phyloP scores from a whole-genome alignment of 768 basidiomycete species.

The Trametes villosa region DNA sequence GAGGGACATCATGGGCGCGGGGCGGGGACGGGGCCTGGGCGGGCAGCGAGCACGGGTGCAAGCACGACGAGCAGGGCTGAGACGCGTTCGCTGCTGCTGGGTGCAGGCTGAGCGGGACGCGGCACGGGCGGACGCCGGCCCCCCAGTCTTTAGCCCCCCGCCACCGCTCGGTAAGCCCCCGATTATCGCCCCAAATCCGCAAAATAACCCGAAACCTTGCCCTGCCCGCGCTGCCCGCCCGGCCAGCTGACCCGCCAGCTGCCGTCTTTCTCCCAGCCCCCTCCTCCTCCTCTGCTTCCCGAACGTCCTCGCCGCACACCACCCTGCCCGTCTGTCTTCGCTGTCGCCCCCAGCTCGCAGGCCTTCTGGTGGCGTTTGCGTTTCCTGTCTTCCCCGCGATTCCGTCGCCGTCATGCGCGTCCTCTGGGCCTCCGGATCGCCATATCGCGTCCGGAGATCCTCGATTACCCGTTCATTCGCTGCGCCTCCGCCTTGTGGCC shows the following conservation, averaged over 20 bases:
- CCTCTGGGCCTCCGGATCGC: not conserved
- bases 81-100: no score
- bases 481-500: not conserved
- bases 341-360: not conserved
- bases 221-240: not conserved
- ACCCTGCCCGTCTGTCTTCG: not conserved
- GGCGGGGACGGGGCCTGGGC: slow-evolving; percentile 6
- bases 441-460: not conserved
- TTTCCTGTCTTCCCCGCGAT: not conserved
- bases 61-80: not conserved
- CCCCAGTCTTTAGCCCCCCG: not conserved
- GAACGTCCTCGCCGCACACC: not conserved
- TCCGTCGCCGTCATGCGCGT: not conserved
- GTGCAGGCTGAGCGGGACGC: not conserved
- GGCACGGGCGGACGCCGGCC: not conserved
- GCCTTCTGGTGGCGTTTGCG: not conserved
- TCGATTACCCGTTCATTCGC: not conserved
- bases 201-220: no score
- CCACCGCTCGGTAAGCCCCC: not conserved
- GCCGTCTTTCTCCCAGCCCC: not conserved
- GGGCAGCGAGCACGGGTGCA: not conserved
- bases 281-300: not conserved
- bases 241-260: not conserved
- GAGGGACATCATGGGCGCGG: slow-evolving; percentile 31
- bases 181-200: not conserved